These are phyloP conservation scores for Teunomyces panamensis DNA, from an alignment of 805 yeast species.

Conservation along the genomic window DNA sequence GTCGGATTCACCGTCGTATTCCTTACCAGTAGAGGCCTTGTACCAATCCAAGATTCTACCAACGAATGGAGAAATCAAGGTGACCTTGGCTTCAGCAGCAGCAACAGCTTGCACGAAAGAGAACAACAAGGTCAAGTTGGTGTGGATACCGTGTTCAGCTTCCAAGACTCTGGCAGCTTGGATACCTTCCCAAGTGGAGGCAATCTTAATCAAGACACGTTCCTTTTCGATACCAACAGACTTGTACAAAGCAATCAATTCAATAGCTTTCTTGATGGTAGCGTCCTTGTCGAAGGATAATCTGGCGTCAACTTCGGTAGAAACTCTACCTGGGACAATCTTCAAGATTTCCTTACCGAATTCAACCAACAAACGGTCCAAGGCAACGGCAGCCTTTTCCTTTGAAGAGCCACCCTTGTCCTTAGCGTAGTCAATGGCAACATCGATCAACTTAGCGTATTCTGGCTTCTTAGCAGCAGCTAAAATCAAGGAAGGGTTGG, in stretches of 20 bases:
- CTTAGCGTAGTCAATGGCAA: slow-evolving; percentile 85
- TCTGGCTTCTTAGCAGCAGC: slow-evolving; percentile 92
- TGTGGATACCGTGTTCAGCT: slow-evolving; percentile 84
- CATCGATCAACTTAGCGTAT: slow-evolving; percentile 85
- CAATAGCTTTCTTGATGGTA: slow-evolving; percentile 89
- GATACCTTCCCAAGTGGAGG: slow-evolving; percentile 99
- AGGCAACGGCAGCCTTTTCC: slow-evolving; percentile 75
- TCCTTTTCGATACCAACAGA: slow-evolving; percentile 82
- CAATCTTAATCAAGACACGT: slow-evolving; percentile 91
- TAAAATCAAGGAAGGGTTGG: slow-evolving; percentile 95
- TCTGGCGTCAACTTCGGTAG: slow-evolving; percentile 99
- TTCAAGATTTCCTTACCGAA: slow-evolving; percentile 91
- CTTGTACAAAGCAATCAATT: slow-evolving; percentile 85
- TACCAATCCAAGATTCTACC: slow-evolving; percentile 99
- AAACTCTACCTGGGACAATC: slow-evolving; percentile 98
- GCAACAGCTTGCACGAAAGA: slow-evolving; percentile 98
- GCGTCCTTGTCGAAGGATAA: slow-evolving; percentile 94
- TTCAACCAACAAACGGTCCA: slow-evolving; percentile 91
- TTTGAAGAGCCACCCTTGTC: slow-evolving; percentile 54
- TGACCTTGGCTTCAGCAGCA: slow-evolving; percentile 95
- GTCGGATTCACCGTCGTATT: slow-evolving; percentile 75
- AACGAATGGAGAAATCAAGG: slow-evolving; percentile 97
- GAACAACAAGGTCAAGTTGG: slow-evolving; percentile 92
- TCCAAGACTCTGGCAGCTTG: slow-evolving; percentile 97
- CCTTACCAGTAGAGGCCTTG: slow-evolving; percentile 90